Evolutionary conservation across 75 land plant genomes (phyloP).

Genomic region (Pinus tabuliformis): DNA sequence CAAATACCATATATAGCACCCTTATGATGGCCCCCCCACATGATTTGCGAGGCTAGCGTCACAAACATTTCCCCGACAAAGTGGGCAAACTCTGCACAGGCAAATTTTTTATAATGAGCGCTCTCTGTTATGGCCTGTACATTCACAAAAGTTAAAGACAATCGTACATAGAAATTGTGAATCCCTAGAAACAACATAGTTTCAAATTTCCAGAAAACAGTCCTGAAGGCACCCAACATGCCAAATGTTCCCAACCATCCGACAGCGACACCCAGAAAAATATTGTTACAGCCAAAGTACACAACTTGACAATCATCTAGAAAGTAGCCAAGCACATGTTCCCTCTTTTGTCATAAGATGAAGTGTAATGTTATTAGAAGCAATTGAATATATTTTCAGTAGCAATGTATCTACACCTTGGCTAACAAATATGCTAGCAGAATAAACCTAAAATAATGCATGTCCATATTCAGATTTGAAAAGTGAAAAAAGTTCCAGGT

Average conservation of each 20-base stretch:
- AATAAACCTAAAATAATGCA: neutral
- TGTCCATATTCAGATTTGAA: too few relatives aligned
- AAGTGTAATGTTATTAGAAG: neutral
- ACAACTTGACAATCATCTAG: neutral
- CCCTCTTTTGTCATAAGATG: neutral
- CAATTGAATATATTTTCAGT: neutral
- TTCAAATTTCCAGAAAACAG: neutral
- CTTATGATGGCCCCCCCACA: neutral
- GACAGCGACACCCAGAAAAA: neutral
- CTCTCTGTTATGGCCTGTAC: neutral
- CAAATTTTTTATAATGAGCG: neutral
- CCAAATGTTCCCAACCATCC: neutral
- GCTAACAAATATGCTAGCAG: neutral
- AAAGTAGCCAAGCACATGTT: neutral
- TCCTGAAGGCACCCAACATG: neutral
- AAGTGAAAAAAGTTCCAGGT: too few relatives aligned
- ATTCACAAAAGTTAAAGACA: neutral
- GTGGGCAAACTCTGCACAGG: constrained; percentile 53
- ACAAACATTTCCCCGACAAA: constrained; percentile 66
- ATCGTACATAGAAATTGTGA: neutral
- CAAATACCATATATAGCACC: neutral
- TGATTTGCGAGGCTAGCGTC: constrained; percentile 3
- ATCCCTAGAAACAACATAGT: too few relatives aligned
- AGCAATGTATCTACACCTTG: neutral
- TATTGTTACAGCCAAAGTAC: neutral